phyloP scores from a whole-genome alignment of 2,329 filamentous ascomycete genomes.

The Huntiella bhutanensis region DNA sequence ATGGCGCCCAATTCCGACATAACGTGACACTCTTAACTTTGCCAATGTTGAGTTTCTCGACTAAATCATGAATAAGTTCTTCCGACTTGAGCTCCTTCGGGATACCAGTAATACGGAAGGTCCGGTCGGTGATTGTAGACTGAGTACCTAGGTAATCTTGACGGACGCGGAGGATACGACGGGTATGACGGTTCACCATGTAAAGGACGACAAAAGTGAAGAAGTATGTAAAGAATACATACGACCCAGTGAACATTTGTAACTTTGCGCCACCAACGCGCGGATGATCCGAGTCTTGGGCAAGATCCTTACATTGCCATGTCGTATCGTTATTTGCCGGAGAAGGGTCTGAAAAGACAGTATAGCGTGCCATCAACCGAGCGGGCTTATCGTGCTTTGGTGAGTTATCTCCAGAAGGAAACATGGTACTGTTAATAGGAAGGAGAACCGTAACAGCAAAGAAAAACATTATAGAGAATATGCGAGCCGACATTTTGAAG shows the following conservation, averaged over 20 bases:
- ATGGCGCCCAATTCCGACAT: slow-evolving; percentile 67
- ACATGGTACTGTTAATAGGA: slow-evolving; percentile 59
- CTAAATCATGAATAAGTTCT: slow-evolving; percentile 62
- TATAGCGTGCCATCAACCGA: not conserved
- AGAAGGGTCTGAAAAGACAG: not conserved
- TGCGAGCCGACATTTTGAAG: slow-evolving; percentile 84
- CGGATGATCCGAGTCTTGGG: slow-evolving; percentile 13
- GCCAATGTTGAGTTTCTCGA: slow-evolving; percentile 77
- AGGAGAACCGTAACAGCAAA: slow-evolving; percentile 66
- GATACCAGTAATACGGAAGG: slow-evolving; percentile 78
- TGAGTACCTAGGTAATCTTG: slow-evolving; percentile 88
- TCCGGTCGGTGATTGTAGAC: slow-evolving; percentile 88
- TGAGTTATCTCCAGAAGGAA: slow-evolving; percentile 15
- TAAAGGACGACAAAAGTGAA: slow-evolving; percentile 72
- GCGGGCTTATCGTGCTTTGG: slow-evolving; percentile 3
- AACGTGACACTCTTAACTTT: slow-evolving; percentile 75
- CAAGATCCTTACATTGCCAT: slow-evolving; percentile 15
- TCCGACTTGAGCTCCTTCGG: slow-evolving; percentile 63
- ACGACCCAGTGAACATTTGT: slow-evolving; percentile 62
- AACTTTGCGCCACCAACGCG: slow-evolving; percentile 11
- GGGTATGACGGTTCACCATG: slow-evolving; percentile 65
- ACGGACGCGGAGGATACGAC: slow-evolving; percentile 64
- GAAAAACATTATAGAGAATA: slow-evolving; percentile 61
- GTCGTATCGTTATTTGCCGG: slow-evolving; percentile 9
- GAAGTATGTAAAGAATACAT: slow-evolving; percentile 84